Conservation (phyloP, 768 basidiomycete species). For the Lentinula sp. region DNA sequence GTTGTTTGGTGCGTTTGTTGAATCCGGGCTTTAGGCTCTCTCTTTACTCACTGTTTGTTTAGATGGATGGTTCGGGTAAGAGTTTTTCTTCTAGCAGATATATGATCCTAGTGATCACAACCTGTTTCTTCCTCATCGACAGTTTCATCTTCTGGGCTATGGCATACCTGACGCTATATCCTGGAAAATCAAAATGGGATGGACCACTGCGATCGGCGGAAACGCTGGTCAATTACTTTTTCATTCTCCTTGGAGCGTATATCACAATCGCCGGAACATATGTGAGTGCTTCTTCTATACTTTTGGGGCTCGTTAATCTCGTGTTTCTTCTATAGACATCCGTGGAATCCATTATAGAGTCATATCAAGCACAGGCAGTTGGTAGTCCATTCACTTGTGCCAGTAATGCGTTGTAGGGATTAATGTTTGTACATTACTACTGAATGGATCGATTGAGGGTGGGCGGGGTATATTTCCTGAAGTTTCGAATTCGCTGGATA, state of each 20-base stretch:
- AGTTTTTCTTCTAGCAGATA: neutral
- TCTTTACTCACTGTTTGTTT: neutral
- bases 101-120: neutral
- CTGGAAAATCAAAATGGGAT: conserved; percentile 27
- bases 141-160: conserved; percentile 39
- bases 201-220: conserved; percentile 22
- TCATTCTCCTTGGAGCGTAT: conserved; percentile 30
- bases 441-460: too few species aligned
- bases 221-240: conserved; percentile 29
- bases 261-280: conserved; percentile 33
- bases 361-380: conserved; percentile 21
- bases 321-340: conserved; percentile 19
- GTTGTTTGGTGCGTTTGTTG: conserved; percentile 24
- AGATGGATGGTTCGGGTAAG: conserved; percentile 27
- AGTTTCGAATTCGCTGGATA: too few species aligned
- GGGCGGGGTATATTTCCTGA: too few species aligned
- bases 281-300: conserved; percentile 15
- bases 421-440: neutral
- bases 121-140: conserved; percentile 5
- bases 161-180: conserved; percentile 34
- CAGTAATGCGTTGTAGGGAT: conserved; percentile 21
- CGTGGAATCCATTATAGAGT: conserved; percentile 28
- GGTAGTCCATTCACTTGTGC: conserved; percentile 27
- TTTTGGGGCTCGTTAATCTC: neutral
- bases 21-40: neutral